Evolutionary conservation across 139 green algal genomes (phyloP).

Genomic region (Ettlia oleoabundans): DNA sequence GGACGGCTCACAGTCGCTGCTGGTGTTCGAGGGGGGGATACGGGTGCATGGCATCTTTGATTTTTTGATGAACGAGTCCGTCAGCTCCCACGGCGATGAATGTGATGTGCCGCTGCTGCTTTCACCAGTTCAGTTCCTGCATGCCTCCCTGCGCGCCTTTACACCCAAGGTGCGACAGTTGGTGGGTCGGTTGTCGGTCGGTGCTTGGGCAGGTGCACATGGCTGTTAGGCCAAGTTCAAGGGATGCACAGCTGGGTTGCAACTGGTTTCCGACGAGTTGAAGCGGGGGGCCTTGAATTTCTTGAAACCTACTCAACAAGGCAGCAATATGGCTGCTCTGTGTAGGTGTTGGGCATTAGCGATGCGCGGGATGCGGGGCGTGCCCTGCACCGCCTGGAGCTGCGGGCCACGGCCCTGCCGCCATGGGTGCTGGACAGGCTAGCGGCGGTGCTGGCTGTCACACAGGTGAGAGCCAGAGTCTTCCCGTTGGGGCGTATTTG

Average conservation of each 20-base stretch:
- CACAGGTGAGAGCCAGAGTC: constrained; percentile 1
- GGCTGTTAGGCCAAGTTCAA: no score
- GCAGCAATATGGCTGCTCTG: no score
- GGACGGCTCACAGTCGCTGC: constrained; percentile 61
- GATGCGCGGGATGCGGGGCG: not conserved
- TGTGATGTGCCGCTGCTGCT: constrained; percentile 70
- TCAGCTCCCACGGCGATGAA: constrained; percentile 18
- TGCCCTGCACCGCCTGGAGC: constrained; percentile 43
- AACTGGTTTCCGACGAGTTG: no score
- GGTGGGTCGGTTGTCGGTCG: no score
- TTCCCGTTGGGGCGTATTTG: not conserved
- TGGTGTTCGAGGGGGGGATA: constrained; percentile 54
- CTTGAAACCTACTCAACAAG: no score
- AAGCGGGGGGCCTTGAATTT: no score
- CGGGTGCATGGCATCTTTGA: constrained; percentile 71
- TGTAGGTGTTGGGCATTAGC: constrained; percentile 3
- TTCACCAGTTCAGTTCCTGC: constrained; percentile 60
- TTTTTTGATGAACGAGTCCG: constrained; percentile 57
- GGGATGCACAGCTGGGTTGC: no score
- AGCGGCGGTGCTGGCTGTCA: constrained; percentile 16
- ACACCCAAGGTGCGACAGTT: constrained; percentile 41
- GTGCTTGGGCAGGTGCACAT: no score
- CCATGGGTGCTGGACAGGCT: constrained; percentile 57
- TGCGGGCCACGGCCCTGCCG: constrained; percentile 42
- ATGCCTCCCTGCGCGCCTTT: constrained; percentile 38